Evolutionary conservation across 805 yeast species (phyloP), one percentile per base, ranked within the genome.

Genomic region (Monosporozyma solicola): DNA sequence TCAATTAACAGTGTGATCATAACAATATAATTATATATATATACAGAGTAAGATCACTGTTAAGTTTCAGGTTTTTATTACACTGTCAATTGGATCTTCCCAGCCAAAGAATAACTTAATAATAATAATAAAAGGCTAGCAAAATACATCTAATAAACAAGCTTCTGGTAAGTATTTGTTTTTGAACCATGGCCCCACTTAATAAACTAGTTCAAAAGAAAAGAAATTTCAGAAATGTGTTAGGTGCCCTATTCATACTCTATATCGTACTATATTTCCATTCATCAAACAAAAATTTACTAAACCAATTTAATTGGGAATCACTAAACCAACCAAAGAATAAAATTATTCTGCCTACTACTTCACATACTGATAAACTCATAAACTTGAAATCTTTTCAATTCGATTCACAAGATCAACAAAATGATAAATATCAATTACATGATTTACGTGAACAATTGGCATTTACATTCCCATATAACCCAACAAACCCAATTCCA

Each of bases 401-500:
- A 24, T 25, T 11, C 5, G 16, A 43, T 43, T 24, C n/a, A 20
- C 31, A 32, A 29, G n/a, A 32, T 24, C 32, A 13, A 47, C 25
- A 24, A 47, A 48, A 9, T 33, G 15, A 44, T 37, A 31, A 22
- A 48, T 3, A 37, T 47, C 29, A 51, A 5, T 43, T 55, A 5
- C 20, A 51, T 37, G 61, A 64, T 51, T 48, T 69, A 35, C 61
- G 72, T 37, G 57, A 59, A 33, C 88, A 86, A 64, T 74, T 91
- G 56, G 75, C 84, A 20, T 81, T 69, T 64, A 78, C 84, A 59
- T 87, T 80, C 64, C 96, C 97, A 0, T 92, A 91, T 69, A 84
- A 85, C 55, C 72, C 82, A 1, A 54, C 71, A 4, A 72, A 77
- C 33, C 79, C 80, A 32, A 80, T 90, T 54, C 95, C 97, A 0